Conservation (phyloP, 345 rosid species). For the Gossypium turneri region DNA sequence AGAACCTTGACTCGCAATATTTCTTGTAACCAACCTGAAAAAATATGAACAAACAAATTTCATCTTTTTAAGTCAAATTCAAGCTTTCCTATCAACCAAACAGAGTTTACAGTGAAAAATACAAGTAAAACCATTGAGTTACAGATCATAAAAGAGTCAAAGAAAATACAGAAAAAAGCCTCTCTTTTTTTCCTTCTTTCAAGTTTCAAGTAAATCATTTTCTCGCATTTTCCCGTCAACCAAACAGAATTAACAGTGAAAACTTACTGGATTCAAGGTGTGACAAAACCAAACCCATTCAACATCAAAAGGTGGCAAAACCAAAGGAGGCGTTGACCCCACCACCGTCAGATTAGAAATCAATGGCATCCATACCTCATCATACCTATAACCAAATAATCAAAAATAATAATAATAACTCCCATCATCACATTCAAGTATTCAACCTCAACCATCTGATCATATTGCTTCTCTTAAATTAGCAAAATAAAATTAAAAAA, state of each 20-base stretch:
- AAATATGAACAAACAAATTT: neutral
- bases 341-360: slow-evolving; percentile 62
- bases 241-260: slow-evolving; percentile 20
- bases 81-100: slow-evolving; percentile 26
- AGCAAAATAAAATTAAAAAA: too few relatives aligned
- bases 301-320: slow-evolving; percentile 86
- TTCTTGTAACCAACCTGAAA: slow-evolving; percentile 57
- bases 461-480: neutral
- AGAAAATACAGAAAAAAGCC: neutral
- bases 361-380: slow-evolving; percentile 95
- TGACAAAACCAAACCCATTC: slow-evolving; percentile 99
- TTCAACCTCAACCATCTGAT: slow-evolving; percentile 9
- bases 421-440: neutral
- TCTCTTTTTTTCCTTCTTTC: neutral
- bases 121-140: neutral
- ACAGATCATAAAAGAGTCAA: neutral
- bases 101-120: slow-evolving; percentile 3
- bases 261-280: slow-evolving; percentile 78
- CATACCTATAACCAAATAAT: slow-evolving; percentile 46
- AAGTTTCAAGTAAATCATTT: neutral
- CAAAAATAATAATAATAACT: neutral
- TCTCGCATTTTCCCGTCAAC: slow-evolving; percentile 23
- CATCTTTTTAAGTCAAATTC: neutral
- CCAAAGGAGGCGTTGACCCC: slow-evolving; percentile 55
- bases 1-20: slow-evolving; percentile 73